Evolutionary conservation across 768 basidiomycete genomes (phyloP).

Genomic region (Naganishia friedmannii): DNA sequence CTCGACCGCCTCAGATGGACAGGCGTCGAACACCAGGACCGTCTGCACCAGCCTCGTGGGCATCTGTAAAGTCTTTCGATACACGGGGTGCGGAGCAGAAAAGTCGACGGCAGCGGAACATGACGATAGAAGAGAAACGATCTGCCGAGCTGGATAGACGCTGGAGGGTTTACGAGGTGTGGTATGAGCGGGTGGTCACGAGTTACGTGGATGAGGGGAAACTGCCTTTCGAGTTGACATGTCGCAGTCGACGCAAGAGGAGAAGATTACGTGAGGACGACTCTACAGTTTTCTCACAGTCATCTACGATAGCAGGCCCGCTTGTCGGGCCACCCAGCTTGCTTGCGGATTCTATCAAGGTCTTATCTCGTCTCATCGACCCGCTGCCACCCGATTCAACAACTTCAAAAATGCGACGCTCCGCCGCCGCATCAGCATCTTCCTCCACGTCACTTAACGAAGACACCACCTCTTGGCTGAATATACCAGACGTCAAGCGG

Average conservation of each 20-base stretch:
- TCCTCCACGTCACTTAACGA: too few relatives aligned
- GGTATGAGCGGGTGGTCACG: slow-evolving; percentile 1
- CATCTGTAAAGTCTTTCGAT: slow-evolving; percentile 3
- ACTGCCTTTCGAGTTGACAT: slow-evolving; percentile 2
- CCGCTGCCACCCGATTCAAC: neutral
- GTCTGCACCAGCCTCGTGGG: slow-evolving; percentile 15
- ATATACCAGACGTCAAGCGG: too few relatives aligned
- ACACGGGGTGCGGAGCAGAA: too few relatives aligned
- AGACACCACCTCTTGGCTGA: too few relatives aligned
- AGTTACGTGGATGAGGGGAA: slow-evolving; percentile 3
- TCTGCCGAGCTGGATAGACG: neutral
- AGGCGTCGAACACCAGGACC: slow-evolving; percentile 8
- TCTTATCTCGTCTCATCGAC: slow-evolving; percentile 8
- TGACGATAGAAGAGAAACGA: neutral
- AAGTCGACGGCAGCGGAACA: neutral
- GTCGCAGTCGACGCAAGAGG: neutral
- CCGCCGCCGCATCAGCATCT: neutral
- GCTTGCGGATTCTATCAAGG: neutral
- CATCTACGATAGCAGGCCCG: neutral
- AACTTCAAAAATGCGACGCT: neutral
- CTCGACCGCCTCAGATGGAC: neutral
- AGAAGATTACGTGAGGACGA: neutral
- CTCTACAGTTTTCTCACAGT: too few relatives aligned
- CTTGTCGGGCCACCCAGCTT: neutral
- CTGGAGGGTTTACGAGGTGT: slow-evolving; percentile 14